Base-by-base conservation (phyloP, 1,284 basidiomycete species). In the Tremellales sp. region DNA sequence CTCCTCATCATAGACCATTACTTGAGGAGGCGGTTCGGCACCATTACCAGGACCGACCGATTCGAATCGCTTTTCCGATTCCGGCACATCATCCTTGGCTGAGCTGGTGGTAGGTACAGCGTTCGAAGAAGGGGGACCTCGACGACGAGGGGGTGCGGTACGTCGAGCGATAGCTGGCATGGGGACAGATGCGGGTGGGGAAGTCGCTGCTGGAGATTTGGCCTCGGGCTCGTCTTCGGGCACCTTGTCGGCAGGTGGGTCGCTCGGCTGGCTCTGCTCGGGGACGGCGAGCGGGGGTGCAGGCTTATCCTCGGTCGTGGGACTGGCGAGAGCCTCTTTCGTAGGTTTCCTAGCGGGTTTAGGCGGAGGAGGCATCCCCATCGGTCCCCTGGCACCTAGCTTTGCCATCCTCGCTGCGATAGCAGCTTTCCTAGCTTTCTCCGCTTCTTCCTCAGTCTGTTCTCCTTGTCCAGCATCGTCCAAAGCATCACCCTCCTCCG, bases 371-470 rank as follows among this genome's bases (percentile, higher is more conserved):
- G 65, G 64, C 64, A 72, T 64, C 4, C 68, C 73, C 70, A 74
- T 73, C 19, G 71, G 70, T 15, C 73, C 76, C 27, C 72, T 70
- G 6, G 74, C 77, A 29, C 73, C 76, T 33, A 74, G 62, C 54
- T 70, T 75, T 41, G 71, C 75, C 76, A 76, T 78, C 43, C 76
- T 64, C 15, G 71, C 76, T 25, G 73, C 78, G 51, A 74, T 76
- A n/a, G 71, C 78, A 3, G 71, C 76, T 45, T 73, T 53, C 46
- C 71, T 63, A 41, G 70, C 72, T 52, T 73, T 74, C 61, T 71
- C 71, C 53, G 66, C 62, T 43, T 65, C 68, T 44, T 73, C 76
- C 54, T 75, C 76, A 31, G 63, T 68, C 40, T 58, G 51, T n/a
- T 61, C 67, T 6, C 24, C 55, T 11, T 54, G 59, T 11, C 52